A percentile compares a stretch with the other conserved stretches of the same genome.
phyloP scores from a whole-genome alignment of 2,329 filamentous ascomycete genomes.

The Colletotrichum destructivum region DNA sequence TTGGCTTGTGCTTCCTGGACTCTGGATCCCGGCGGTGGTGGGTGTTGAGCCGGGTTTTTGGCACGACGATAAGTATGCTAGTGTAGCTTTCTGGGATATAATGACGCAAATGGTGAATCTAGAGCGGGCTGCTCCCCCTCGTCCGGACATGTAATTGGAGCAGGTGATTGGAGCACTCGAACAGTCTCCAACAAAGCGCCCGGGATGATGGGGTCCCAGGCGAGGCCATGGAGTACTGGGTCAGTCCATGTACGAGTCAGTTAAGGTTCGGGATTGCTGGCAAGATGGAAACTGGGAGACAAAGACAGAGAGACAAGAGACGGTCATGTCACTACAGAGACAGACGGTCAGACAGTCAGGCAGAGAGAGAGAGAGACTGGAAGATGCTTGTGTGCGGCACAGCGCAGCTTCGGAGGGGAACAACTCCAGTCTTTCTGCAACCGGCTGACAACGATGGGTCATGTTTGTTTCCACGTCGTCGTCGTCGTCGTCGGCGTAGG shows the following conservation, averaged over 20 bases:
- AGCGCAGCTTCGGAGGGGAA: not conserved
- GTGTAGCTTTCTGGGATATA: not conserved
- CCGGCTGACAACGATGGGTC: slow-evolving; percentile 21
- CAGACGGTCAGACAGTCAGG: too few species aligned
- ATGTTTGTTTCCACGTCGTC: too few species aligned
- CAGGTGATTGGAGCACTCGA: too few species aligned
- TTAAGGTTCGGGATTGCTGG: slow-evolving; percentile 13
- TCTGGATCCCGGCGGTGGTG: slow-evolving; percentile 10
- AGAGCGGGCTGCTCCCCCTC: slow-evolving; percentile 4
- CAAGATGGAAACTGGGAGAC: not conserved
- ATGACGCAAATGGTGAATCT: slow-evolving; percentile 27
- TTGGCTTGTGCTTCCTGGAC: not conserved
- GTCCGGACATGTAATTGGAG: slow-evolving; percentile 18
- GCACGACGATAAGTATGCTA: not conserved
- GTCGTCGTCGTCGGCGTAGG: too few species aligned
- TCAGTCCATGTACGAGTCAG: slow-evolving; percentile 18
- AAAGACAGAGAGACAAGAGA: not conserved
- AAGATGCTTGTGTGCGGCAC: slow-evolving; percentile 12
- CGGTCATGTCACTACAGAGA: too few species aligned
- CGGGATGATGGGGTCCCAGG: not conserved
- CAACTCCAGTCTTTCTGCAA: slow-evolving; percentile 7
- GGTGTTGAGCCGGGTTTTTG: not conserved
- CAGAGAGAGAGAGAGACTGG: not conserved
- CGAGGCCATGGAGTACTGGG: not conserved
- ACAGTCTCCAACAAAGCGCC: not conserved